Evolutionary conservation across 2,329 filamentous ascomycete species (phyloP).

Genomic region (Calonectria hawksworthii): DNA sequence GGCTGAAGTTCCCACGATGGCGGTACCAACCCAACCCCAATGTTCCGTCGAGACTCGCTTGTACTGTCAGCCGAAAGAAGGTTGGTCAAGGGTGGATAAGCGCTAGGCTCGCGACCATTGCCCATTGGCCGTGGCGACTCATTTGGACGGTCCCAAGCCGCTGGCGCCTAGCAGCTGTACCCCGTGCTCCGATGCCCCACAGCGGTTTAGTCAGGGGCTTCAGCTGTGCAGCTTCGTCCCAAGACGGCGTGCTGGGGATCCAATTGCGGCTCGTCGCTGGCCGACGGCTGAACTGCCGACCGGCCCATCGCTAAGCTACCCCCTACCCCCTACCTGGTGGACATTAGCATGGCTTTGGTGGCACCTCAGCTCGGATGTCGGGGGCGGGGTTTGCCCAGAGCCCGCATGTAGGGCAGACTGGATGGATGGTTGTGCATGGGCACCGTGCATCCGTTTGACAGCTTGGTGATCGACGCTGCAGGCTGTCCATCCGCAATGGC

Average conservation of each 20-base stretch:
- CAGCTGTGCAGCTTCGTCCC: not conserved
- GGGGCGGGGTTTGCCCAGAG: not conserved
- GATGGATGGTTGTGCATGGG: not conserved
- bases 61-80: not conserved
- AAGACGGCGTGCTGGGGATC: not conserved
- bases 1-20: not conserved
- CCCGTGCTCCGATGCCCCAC: not conserved
- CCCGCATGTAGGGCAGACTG: not conserved
- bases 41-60: not conserved
- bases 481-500: not conserved
- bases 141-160: not conserved
- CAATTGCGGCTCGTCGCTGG: not conserved
- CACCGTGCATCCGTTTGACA: not conserved
- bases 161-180: not conserved
- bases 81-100: not conserved
- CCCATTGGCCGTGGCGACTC: not conserved
- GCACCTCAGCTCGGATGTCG: constrained; percentile 2
- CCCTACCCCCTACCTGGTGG: not conserved
- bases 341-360: not conserved
- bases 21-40: not conserved
- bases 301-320: constrained; percentile 1
- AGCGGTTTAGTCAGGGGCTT: not conserved
- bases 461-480: not conserved
- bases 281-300: not conserved
- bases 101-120: not conserved